Percentiles rank a stretch among this genome's conserved stretches.
Conservation (phyloP, 179 eudicot species). For the Patellifolia procumbens region DNA sequence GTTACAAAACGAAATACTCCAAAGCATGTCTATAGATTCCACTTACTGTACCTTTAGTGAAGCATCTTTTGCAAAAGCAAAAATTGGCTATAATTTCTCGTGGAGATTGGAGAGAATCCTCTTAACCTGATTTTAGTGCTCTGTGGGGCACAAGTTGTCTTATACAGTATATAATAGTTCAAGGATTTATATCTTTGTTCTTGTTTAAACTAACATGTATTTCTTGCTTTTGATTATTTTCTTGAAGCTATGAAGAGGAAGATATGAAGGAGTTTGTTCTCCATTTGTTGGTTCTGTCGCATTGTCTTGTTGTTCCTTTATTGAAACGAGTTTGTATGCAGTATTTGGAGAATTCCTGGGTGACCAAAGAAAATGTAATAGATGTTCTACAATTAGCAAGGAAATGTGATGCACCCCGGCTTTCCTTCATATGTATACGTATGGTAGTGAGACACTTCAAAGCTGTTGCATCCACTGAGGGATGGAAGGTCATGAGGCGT, state of each 20-base stretch:
- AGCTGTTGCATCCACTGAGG: constrained; percentile 59
- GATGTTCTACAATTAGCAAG: constrained; percentile 77
- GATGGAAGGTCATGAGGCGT: constrained; percentile 81
- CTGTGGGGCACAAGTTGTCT: background rate
- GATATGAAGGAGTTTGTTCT: constrained; percentile 71
- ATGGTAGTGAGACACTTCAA: constrained; percentile 61
- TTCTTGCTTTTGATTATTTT: background rate
- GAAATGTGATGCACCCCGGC: constrained; percentile 68
- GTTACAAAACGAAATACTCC: background rate
- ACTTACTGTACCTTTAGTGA: too few species aligned
- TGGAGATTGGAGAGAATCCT: too few species aligned
- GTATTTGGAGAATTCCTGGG: constrained; percentile 54
- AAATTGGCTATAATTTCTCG: too few species aligned
- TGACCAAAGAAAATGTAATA: constrained; percentile 62
- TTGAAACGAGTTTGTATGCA: constrained; percentile 61
- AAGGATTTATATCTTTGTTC: background rate
- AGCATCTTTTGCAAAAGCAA: too few species aligned
- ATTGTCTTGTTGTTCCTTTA: constrained; percentile 51
- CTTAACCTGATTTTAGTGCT: background rate
- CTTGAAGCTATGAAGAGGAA: constrained; percentile 64
- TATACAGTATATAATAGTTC: background rate
- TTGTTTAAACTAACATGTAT: background rate
- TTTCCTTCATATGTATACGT: constrained; percentile 50
- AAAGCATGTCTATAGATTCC: too few species aligned
- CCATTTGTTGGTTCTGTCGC: constrained; percentile 75